Conservation (phyloP, 169 alveolate genomes). For the Eimeria falciformis region DNA sequence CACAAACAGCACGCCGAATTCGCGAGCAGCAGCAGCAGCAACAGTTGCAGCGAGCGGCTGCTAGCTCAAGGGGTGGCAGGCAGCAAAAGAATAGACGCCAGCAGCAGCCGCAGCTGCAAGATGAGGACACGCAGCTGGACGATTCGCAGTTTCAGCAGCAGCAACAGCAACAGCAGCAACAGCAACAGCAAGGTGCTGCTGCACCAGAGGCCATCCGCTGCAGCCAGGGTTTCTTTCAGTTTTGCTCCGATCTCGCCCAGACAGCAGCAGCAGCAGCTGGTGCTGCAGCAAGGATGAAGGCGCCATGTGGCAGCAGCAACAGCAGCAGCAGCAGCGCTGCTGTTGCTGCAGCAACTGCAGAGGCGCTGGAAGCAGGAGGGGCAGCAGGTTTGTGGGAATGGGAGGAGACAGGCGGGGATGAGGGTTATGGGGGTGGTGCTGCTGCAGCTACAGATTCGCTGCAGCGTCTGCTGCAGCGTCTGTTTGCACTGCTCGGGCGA, state of each 20-base stretch:
- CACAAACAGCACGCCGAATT: neutral
- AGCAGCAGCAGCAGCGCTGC: neutral
- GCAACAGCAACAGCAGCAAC: neutral
- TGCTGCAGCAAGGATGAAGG: neutral
- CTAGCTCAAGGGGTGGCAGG: neutral
- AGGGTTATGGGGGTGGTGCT: neutral
- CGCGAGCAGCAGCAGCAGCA: neutral
- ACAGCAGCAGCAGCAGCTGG: neutral
- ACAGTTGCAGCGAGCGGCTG: neutral
- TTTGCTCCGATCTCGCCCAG: neutral
- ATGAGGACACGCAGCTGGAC: neutral
- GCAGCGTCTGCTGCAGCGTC: slow-evolving; percentile 28
- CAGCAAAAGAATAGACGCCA: neutral
- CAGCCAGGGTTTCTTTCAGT: neutral
- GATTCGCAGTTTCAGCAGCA: neutral
- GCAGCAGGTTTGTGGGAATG: neutral
- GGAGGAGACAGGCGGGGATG: neutral
- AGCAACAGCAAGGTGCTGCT: neutral
- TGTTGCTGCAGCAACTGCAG: slow-evolving; percentile 7
- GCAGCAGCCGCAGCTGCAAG: neutral
- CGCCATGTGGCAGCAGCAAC: neutral
- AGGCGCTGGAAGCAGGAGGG: slow-evolving; percentile 11
- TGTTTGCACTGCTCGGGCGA: neutral
- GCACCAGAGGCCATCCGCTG: neutral
- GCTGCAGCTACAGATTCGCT: neutral